These are phyloP conservation scores for Comarum palustre DNA, from an alignment of 306 rosid species.

Conservation along the genomic window DNA sequence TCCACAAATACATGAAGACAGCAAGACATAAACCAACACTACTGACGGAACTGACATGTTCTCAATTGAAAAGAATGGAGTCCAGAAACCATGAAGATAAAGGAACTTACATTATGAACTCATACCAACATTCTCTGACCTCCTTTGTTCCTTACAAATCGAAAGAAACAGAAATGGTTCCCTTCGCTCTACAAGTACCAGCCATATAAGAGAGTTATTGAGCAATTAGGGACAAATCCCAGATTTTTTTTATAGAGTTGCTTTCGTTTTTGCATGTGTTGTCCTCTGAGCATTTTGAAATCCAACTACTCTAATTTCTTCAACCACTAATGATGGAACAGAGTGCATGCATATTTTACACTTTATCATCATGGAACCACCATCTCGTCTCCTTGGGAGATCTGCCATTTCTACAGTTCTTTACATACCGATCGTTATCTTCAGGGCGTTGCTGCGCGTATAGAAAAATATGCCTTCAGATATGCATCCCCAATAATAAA, in stretches of 20 bases:
- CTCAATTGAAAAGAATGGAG: no score
- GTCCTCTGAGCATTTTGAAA: constrained; percentile 52
- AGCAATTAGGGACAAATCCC: constrained; percentile 42
- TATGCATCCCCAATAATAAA: not conserved
- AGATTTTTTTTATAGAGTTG: constrained; percentile 37
- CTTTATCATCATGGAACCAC: constrained; percentile 99
- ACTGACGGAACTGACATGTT: not conserved
- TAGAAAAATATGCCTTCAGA: constrained; percentile 21
- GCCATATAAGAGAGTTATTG: constrained; percentile 64
- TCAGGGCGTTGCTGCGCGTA: constrained; percentile 97
- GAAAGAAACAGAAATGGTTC: constrained; percentile 32
- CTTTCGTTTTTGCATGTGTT: constrained; percentile 35
- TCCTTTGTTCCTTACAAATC: constrained; percentile 25
- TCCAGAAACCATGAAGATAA: not conserved
- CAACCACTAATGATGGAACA: constrained; percentile 31
- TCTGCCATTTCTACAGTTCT: constrained; percentile 96
- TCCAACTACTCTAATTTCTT: constrained; percentile 48
- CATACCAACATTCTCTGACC: constrained; percentile 32
- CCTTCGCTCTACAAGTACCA: constrained; percentile 72
- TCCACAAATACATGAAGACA: not conserved
- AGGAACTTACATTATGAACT: constrained; percentile 24
- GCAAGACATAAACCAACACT: not conserved
- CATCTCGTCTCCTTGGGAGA: constrained; percentile 99
- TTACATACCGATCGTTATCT: constrained; percentile 96
- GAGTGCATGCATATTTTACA: constrained; percentile 35